Percentiles rank a stretch among this genome's conserved stretches.
These are phyloP conservation scores for Pseudoturritis turrita DNA, from an alignment of 345 rosid genomes.

Conservation along the genomic window DNA sequence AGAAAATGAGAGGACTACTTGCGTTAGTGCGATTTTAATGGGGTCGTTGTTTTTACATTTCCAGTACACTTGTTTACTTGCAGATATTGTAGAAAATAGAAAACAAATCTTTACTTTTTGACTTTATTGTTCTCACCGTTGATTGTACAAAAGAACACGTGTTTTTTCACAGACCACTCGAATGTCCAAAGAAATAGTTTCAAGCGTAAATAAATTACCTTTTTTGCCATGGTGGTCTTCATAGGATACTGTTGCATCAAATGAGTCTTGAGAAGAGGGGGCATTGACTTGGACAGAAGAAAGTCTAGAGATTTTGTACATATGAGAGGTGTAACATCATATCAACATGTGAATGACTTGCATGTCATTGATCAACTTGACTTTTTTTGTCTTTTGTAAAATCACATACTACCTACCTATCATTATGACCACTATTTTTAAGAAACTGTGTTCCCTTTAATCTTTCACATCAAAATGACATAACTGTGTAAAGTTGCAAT, in stretches of 20 bases:
- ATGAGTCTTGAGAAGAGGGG: too few relatives aligned
- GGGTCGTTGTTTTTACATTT: background rate
- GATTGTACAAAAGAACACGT: background rate
- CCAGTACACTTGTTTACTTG: background rate
- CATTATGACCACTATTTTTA: background rate
- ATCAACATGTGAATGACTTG: background rate
- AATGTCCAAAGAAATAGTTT: too few relatives aligned
- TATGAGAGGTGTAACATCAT: too few relatives aligned
- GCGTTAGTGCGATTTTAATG: constrained; percentile 6
- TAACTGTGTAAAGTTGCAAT: background rate
- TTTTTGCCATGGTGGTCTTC: too few relatives aligned
- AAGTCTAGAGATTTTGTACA: too few relatives aligned
- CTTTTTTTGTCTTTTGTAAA: background rate
- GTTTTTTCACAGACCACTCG: too few relatives aligned
- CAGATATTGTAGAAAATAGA: background rate
- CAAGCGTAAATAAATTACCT: too few relatives aligned
- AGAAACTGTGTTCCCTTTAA: background rate
- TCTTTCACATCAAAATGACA: background rate
- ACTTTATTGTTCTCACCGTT: background rate
- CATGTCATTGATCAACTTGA: background rate
- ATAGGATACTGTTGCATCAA: too few relatives aligned
- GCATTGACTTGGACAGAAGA: too few relatives aligned
- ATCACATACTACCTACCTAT: background rate
- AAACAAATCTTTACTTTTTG: background rate
- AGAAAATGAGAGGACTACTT: constrained; percentile 16